Conservation (phyloP, 805 yeast genomes). For the Candida awuae region DNA sequence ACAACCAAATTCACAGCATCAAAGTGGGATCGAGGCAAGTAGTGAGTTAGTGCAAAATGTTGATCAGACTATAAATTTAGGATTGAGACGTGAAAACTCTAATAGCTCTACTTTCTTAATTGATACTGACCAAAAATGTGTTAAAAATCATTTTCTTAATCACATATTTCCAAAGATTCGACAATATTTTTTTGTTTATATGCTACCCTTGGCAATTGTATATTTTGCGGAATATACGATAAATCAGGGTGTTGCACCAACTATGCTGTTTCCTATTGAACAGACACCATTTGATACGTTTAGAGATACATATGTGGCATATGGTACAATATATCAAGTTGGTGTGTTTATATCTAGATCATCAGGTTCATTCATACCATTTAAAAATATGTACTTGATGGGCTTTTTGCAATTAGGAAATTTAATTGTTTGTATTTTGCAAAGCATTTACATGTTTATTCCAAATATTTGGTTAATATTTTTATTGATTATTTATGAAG, state of each 20-base stretch:
- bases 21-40: too few species aligned
- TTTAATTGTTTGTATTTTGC: slow-evolving; percentile 48
- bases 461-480: slow-evolving; percentile 56
- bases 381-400: slow-evolving; percentile 51
- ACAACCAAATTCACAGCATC: not conserved
- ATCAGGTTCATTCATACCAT: slow-evolving; percentile 57
- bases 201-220: slow-evolving; percentile 78
- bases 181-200: slow-evolving; percentile 53
- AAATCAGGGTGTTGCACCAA: slow-evolving; percentile 89
- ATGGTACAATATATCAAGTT: slow-evolving; percentile 81
- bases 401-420: slow-evolving; percentile 63
- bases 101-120: not conserved
- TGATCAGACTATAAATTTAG: too few species aligned
- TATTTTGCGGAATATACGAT: slow-evolving; percentile 82
- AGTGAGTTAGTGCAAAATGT: too few species aligned
- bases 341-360: slow-evolving; percentile 93
- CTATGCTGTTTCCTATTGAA: slow-evolving; percentile 67
- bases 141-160: slow-evolving; percentile 15
- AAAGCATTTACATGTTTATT: slow-evolving; percentile 53
- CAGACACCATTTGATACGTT: slow-evolving; percentile 60
- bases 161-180: slow-evolving; percentile 29
- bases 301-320: slow-evolving; percentile 85
- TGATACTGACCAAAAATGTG: not conserved
- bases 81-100: not conserved
- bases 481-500: slow-evolving; percentile 70